phyloP scores from a whole-genome alignment of 768 basidiomycete species.

The Boletus pseudo-olivaceus region DNA sequence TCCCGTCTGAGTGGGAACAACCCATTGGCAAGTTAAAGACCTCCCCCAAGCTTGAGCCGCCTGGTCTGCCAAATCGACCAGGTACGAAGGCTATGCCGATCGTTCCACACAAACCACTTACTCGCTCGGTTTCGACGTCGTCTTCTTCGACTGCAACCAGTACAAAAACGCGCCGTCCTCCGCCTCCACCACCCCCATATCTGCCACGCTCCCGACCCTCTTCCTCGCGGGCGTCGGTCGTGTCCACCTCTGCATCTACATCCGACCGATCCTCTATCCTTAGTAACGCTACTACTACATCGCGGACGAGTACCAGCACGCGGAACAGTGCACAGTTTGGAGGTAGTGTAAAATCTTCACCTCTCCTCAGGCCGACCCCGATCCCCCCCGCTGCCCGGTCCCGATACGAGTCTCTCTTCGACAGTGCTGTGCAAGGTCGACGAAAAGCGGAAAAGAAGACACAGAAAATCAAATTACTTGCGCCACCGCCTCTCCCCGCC shows the following conservation, averaged over 20 bases:
- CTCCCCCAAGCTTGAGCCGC: conserved; percentile 34
- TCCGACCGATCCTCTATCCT: conserved; percentile 66
- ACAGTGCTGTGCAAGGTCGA: conserved; percentile 51
- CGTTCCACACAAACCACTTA: conserved; percentile 28
- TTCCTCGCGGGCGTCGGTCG: conserved; percentile 37
- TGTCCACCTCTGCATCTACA: conserved; percentile 38
- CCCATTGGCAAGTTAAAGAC: conserved; percentile 35
- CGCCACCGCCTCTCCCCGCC: conserved; percentile 35
- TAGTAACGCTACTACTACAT: conserved; percentile 41
- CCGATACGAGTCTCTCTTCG: conserved; percentile 69
- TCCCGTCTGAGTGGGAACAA: conserved; percentile 50
- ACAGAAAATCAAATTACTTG: conserved; percentile 27
- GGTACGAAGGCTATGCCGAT: conserved; percentile 13
- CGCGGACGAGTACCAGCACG: conserved; percentile 38
- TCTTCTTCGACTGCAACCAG: conserved; percentile 36
- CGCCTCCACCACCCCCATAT: conserved; percentile 35
- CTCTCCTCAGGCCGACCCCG: conserved; percentile 55
- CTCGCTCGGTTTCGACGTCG: conserved; percentile 34
- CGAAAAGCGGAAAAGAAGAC: conserved; percentile 36
- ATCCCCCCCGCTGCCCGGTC: conserved; percentile 59
- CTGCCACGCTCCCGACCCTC: conserved; percentile 28
- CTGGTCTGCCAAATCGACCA: conserved; percentile 49
- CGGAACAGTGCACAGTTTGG: conserved; percentile 27
- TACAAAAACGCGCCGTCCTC: conserved; percentile 38
- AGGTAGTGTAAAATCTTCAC: conserved; percentile 22